Evolutionary conservation across 23 red algal genomes (phyloP).

Genomic region (Gracilariopsis chorda): DNA sequence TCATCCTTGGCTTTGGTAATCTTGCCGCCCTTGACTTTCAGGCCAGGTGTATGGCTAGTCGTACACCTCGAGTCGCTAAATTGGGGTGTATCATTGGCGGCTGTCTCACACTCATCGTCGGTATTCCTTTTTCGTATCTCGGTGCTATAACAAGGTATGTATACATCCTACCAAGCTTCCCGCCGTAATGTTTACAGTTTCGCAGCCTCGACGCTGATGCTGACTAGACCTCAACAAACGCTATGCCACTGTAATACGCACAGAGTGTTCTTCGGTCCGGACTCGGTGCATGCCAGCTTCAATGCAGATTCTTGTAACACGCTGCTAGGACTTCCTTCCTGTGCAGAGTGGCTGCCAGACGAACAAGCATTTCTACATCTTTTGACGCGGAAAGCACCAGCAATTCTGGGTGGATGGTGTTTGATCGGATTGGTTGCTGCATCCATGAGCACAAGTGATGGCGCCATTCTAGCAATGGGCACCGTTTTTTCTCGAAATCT

Average conservation of each 20-base stretch:
- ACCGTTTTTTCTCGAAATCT: conserved; percentile 14
- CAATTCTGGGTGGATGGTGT: not conserved
- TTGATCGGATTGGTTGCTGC: conserved; percentile 1
- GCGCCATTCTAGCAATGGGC: conserved; percentile 9
- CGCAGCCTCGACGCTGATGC: not conserved
- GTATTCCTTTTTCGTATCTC: conserved; percentile 5
- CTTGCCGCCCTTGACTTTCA: conserved; percentile 20
- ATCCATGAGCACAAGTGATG: conserved; percentile 28
- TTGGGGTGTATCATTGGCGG: conserved; percentile 3
- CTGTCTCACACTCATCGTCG: not conserved
- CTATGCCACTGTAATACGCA: not conserved
- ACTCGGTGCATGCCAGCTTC: not conserved
- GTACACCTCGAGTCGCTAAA: not conserved
- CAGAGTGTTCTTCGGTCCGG: not conserved
- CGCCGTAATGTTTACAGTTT: not conserved
- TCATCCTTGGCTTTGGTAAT: conserved; percentile 21
- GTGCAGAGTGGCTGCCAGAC: conserved; percentile 1
- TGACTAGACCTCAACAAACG: not conserved
- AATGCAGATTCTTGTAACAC: not conserved
- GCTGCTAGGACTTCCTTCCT: not conserved
- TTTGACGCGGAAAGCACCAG: not conserved
- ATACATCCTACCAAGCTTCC: not conserved
- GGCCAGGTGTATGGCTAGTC: conserved; percentile 18
- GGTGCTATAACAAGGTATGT: conserved; percentile 17
- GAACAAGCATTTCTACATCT: not conserved